These are phyloP conservation scores for Alternaria sp. DNA, from an alignment of 2,329 filamentous ascomycete genomes.

Conservation along the genomic window DNA sequence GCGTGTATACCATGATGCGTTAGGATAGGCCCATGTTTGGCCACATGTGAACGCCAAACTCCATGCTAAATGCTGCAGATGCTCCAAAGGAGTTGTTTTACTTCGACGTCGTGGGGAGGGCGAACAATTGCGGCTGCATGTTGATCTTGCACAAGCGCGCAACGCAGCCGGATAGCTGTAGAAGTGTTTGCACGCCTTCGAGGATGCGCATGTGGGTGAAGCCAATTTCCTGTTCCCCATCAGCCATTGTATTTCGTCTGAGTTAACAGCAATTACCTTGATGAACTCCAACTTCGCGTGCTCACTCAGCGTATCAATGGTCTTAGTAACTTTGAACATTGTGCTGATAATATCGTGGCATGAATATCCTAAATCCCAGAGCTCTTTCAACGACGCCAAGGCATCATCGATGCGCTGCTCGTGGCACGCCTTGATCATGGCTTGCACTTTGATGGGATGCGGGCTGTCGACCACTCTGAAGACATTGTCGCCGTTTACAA, in stretches of 20 bases:
- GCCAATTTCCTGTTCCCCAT: slow-evolving; percentile 74
- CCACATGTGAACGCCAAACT: slow-evolving; percentile 28
- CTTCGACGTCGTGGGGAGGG: slow-evolving; percentile 42
- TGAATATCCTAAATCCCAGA: slow-evolving; percentile 96
- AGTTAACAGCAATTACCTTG: slow-evolving; percentile 56
- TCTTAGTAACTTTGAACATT: slow-evolving; percentile 99
- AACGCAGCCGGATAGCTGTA: slow-evolving; percentile 92
- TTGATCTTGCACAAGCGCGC: slow-evolving; percentile 93
- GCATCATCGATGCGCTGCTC: slow-evolving; percentile 90
- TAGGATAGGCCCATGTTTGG: not conserved
- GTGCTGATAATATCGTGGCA: slow-evolving; percentile 98
- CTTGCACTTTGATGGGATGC: slow-evolving; percentile 97
- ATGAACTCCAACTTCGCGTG: slow-evolving; percentile 97
- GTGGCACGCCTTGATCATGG: slow-evolving; percentile 97
- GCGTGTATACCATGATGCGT: not conserved
- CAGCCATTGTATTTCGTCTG: not conserved
- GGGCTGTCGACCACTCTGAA: slow-evolving; percentile 97
- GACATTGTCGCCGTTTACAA: slow-evolving; percentile 97
- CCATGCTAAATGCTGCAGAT: slow-evolving; percentile 44
- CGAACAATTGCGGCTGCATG: slow-evolving; percentile 89
- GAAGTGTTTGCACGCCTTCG: slow-evolving; percentile 94
- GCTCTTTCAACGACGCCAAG: slow-evolving; percentile 83
- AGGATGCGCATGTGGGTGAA: slow-evolving; percentile 99
- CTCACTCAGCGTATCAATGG: slow-evolving; percentile 88
- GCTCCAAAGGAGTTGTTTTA: slow-evolving; percentile 6